Conservation (phyloP, 163 green algal genomes). For the Chlamydomonas reinhardtii region DNA sequence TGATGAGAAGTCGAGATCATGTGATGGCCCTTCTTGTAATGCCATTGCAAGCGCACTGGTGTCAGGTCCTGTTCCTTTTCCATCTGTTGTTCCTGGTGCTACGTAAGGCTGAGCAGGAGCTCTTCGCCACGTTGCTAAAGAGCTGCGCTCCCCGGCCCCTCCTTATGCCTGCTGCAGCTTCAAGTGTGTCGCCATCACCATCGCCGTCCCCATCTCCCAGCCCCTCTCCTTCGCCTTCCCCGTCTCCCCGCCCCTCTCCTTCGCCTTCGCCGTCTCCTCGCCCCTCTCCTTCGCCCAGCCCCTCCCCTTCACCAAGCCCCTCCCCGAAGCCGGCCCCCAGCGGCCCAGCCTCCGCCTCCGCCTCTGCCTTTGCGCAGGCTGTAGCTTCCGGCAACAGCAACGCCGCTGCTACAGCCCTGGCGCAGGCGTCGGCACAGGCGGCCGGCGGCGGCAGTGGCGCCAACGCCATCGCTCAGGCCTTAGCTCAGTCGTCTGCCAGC, state of each 20-base stretch:
- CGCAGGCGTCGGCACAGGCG: constrained; percentile 1
- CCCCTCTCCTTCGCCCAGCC: neutral
- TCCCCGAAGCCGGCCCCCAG: neutral
- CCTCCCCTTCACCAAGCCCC: neutral
- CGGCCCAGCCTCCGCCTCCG: constrained; percentile 3
- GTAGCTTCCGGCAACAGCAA: constrained; percentile 32
- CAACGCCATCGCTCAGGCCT: constrained; percentile 13
- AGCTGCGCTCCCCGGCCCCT: too few species aligned
- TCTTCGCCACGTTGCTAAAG: too few species aligned
- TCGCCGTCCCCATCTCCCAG: neutral
- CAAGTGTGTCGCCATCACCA: neutral
- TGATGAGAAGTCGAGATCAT: too few species aligned
- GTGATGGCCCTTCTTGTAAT: too few species aligned
- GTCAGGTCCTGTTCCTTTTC: too few species aligned
- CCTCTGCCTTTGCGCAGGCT: constrained; percentile 35
- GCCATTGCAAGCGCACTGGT: too few species aligned
- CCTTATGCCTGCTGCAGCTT: too few species aligned
- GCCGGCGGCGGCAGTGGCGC: constrained; percentile 8
- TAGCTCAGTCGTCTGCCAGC: constrained; percentile 9
- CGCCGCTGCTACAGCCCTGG: constrained; percentile 25
- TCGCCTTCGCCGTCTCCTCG: neutral
- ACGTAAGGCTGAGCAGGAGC: too few species aligned
- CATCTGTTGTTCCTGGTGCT: too few species aligned
- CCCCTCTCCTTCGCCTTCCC: neutral
- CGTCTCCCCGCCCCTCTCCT: neutral